These are phyloP conservation scores for Carallia brachiata DNA, from an alignment of 345 rosid genomes.

Conservation along the genomic window DNA sequence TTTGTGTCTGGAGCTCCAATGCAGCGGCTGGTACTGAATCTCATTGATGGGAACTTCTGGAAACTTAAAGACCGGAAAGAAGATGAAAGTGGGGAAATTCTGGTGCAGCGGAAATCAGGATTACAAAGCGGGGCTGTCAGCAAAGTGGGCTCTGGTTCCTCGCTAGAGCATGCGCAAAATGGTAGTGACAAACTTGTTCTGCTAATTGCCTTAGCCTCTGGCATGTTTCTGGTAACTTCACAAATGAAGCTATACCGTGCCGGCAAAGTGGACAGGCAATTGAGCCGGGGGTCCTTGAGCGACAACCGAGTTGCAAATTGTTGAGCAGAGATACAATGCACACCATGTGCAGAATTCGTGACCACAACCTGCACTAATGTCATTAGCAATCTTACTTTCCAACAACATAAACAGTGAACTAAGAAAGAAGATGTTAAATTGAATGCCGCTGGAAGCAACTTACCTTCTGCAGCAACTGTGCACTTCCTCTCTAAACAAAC, in stretches of 20 bases:
- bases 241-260: constrained; percentile 75
- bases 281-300: constrained; percentile 65
- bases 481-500: constrained; percentile 89
- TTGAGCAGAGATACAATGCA: constrained; percentile 81
- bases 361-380: constrained; percentile 60
- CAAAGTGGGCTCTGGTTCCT: constrained; percentile 51
- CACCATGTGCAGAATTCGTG: constrained; percentile 88
- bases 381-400: background rate
- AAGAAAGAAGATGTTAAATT: background rate
- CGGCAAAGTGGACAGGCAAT: constrained; percentile 93
- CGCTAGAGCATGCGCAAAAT: constrained; percentile 72
- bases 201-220: constrained; percentile 39
- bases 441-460: background rate
- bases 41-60: constrained; percentile 62
- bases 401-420: background rate
- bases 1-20: constrained; percentile 58
- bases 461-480: constrained; percentile 84
- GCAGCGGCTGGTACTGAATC: constrained; percentile 59
- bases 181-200: constrained; percentile 74
- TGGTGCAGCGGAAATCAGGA: constrained; percentile 51
- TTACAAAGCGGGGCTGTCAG: constrained; percentile 63
- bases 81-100: constrained; percentile 57
- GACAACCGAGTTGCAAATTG: constrained; percentile 46
- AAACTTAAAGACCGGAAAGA: constrained; percentile 72
- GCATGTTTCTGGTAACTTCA: constrained; percentile 54